Base-by-base conservation (phyloP, 176 grass and related monocot species). In the Poa pratensis region DNA sequence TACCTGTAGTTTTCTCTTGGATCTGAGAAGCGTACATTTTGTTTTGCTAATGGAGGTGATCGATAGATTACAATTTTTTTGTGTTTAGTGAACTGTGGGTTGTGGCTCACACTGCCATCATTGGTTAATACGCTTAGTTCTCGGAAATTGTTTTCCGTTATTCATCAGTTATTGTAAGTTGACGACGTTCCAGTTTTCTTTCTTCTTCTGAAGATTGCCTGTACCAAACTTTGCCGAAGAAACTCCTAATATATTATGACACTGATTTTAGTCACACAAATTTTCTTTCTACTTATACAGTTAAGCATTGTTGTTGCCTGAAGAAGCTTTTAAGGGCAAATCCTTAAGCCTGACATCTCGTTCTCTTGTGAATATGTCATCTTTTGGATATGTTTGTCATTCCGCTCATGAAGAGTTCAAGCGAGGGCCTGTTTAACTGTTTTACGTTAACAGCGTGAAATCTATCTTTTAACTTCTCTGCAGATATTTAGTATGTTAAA, bases 121-220 rank as follows among this genome's bases (percentile, higher is more conserved):
- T 88, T 85, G 77, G 82, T 91, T 91, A 63, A 91, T 91, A 77
- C 82, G 34, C 76, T 91, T 88, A 85, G 89, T 84, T 87, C 23
- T 69, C 53, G 62, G 64, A 69, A 91, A 85, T 85, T 81, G 77
- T 62, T 61, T 74, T 76, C 48, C 59, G 72, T 37, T 34, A 77
- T 91, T 87, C 77, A 52, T 87, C 81, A 71, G 64, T 45, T 87
- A 80, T 81, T 88, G 85, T 88, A 91, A 77, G 69, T 63, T 87
- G 50, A 51, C 66, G 85, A 53, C 54, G 76, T 53, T 84, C 64
- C 27, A 18, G 51, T 81, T 91, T 65, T 87, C 57, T 39, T 46
- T 78, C 63, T 76, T 69, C 23, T 69, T 69, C 15, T 87, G 60
- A 91, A 81, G 71, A 84, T 75, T 81, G 63, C 42, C 3, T 91